Evolutionary conservation across 495 filamentous ascomycete genomes (phyloP).

Genomic region (Hypoxylon rickii): DNA sequence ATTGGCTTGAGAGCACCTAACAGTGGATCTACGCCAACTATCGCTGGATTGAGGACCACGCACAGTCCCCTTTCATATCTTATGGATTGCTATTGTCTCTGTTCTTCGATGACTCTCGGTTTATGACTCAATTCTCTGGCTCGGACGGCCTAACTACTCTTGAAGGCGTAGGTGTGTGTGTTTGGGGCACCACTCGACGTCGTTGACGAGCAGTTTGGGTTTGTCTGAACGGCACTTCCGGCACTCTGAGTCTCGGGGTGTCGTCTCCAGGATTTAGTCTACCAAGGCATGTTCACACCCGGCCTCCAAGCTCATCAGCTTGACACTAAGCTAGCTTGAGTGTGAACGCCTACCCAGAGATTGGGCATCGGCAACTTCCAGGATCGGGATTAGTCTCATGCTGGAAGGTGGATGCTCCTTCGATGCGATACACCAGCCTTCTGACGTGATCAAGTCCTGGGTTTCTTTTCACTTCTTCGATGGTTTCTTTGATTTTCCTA

Average conservation of each 20-base stretch:
- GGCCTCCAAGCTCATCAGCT: background rate
- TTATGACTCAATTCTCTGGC: conserved; percentile 40
- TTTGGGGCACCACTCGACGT: conserved; percentile 21
- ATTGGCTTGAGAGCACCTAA: conserved; percentile 30
- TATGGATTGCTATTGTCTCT: conserved; percentile 43
- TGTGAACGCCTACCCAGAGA: conserved; percentile 29
- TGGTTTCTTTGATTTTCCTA: conserved; percentile 34
- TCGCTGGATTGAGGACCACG: conserved; percentile 27
- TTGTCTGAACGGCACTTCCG: conserved; percentile 45
- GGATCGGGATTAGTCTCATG: conserved; percentile 1
- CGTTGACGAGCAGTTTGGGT: conserved; percentile 12
- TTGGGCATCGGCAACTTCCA: conserved; percentile 10
- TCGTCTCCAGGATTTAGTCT: conserved; percentile 33
- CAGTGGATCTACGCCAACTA: conserved; percentile 33
- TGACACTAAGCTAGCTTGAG: background rate
- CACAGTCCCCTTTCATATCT: conserved; percentile 41
- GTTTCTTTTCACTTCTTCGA: conserved; percentile 30
- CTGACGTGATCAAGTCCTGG: conserved; percentile 25
- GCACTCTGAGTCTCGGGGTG: conserved; percentile 32
- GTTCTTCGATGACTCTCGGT: conserved; percentile 45
- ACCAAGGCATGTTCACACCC: conserved; percentile 23
- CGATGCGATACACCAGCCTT: conserved; percentile 38
- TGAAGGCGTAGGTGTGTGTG: conserved; percentile 31
- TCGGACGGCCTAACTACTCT: conserved; percentile 31
- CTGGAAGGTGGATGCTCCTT: conserved; percentile 20